Evolutionary conservation across 2,329 filamentous ascomycete species (phyloP), one percentile per base, ranked within the genome.

Genomic region (Colletotrichum sp.): DNA sequence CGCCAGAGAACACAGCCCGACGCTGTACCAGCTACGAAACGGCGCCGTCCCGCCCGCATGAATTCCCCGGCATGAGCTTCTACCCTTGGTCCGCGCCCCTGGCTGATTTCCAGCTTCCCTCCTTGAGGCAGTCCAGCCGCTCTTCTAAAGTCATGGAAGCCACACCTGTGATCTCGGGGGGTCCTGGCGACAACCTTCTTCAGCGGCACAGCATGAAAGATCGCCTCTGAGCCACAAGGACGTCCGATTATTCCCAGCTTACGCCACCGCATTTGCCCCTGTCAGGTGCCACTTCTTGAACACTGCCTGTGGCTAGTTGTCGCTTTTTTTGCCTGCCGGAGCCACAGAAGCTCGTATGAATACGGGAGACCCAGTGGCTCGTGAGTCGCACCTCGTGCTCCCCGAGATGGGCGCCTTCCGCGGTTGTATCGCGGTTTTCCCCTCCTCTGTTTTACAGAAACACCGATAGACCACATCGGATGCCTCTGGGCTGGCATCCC

Each of bases 181-280:
- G 16, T 28, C 73, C 73, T n/a, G 30, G 59, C 59, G n/a, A 43
- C 39, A 16, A 30, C 64, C 57, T 26, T 64, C 57, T 69, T 34
- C 64, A 69, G 65, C 70, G 52, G 34, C 57, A 48, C 30, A 63
- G 74, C 74, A 76, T 75, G 55, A 76, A 75, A 43, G 74, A 76
- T 76, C 74, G 66, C 63, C 74, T 67, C 74, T 76, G 66, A 76
- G 74, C 74, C 74, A 75, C 74, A 71, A 39, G 34, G n/a, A 66
- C 28, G 71, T 75, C 72, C 34, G 71, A 69, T 60, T 52, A 60
- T 26, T 76, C 21, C 64, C 34, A 68, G 70, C 24, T 24, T 24
- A 75, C 64, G 73, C 73, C 73, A 73, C 73, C 64, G 34, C 70
- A 64, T 26, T 67, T 32, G 55, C 55, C 69, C 70, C 73, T 73